Base-by-base conservation (phyloP, 805 yeast genomes). In the Jamesozyma gamospora region DNA sequence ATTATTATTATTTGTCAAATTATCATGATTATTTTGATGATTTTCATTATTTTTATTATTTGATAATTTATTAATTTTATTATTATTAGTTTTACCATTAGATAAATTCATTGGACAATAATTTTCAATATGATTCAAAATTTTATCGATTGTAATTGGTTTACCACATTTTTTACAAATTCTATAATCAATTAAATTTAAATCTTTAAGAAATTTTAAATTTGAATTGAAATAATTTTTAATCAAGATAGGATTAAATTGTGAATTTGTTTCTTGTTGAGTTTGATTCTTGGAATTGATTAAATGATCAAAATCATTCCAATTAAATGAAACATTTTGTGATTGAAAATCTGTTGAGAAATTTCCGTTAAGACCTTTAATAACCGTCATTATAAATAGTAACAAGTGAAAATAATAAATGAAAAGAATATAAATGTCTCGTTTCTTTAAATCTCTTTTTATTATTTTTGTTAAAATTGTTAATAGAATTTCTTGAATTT, bases 141-240 rank as follows among this genome's bases (percentile, higher is more conserved):
- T 42, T 3, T 51, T 49, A 9, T 48, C 43, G 17, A 52, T 36
- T 28, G 51, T 48, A 6, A 61, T 42, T 3, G 65, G 65, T 36
- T 49, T 56, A 5, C 55, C 55, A 41, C 65, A 61, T 25, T 47
- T 39, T 32, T 55, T 55, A 48, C 65, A 61, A 21, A 58, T 48
- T 32, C 63, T 51, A 37, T 53, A 56, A 21, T 27, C 14, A 11
- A n/a, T 6, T 27, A 27, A 27, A 11, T 12, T 12, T 27, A 27
- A 27, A 27, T 27, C 29, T 12, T 27, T 14, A 12, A 35, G 18
- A 21, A 55, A 41, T 11, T 43, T 46, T 14, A 55, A 45, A 39
- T 49, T 50, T 9, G 53, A 40, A 40, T 51, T 53, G 34, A 58
- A 53, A 32, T 45, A 49, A 14, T 46, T 44, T n/a, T 27, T 11